phyloP scores from a whole-genome alignment of 768 basidiomycete genomes.

The Lactarius evosmus region DNA sequence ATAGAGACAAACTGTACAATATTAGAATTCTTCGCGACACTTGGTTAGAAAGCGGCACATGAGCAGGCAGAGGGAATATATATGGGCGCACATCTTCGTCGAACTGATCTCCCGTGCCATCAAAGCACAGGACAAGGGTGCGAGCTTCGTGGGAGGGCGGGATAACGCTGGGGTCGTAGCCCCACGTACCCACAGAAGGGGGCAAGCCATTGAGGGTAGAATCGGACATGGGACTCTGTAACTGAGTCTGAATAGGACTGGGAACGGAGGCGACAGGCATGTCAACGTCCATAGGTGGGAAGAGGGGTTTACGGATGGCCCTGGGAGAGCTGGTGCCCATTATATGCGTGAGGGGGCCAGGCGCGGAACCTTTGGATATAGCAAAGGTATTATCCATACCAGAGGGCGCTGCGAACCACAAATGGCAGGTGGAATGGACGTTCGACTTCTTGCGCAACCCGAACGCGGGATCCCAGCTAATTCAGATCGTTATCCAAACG shows the following conservation, averaged over 20 bases:
- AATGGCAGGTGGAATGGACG: too few species aligned
- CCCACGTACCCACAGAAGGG: conserved; percentile 1
- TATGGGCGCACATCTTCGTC: conserved; percentile 51
- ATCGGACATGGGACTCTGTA: background rate
- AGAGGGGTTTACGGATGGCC: background rate
- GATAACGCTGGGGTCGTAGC: conserved; percentile 26
- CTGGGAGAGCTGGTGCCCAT: background rate
- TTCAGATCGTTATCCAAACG: too few species aligned
- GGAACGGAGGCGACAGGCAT: background rate
- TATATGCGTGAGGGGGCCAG: background rate
- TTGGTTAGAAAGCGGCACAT: background rate
- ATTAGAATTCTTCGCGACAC: conserved; percentile 58
- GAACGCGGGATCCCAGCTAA: too few species aligned
- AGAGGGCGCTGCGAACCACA: too few species aligned
- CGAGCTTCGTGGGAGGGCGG: conserved; percentile 33
- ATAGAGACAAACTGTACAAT: conserved; percentile 65
- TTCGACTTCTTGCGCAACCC: too few species aligned
- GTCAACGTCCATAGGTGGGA: background rate
- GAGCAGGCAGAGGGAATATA: background rate
- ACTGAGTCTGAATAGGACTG: background rate
- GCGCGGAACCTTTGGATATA: background rate
- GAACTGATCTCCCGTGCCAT: conserved; percentile 63
- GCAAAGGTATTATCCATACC: background rate
- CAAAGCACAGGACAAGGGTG: conserved; percentile 71
- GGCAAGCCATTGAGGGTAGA: background rate